phyloP scores from a whole-genome alignment of 1,284 basidiomycete genomes.

The Leccinum griseonigrum region DNA sequence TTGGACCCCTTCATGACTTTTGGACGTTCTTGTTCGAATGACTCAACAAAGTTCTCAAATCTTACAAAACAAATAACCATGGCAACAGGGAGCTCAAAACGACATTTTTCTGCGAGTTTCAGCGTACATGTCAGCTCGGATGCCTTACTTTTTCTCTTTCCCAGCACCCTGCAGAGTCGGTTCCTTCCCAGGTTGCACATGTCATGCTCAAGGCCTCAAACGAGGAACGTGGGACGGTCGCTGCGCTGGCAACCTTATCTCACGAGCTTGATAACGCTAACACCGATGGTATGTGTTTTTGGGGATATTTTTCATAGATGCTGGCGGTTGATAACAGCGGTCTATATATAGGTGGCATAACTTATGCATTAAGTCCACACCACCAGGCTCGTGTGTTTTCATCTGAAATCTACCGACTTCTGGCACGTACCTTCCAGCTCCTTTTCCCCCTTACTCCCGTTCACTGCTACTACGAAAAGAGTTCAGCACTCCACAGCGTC shows the following conservation, averaged over 20 bases:
- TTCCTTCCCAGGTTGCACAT: not conserved
- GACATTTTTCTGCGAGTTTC: constrained; percentile 36
- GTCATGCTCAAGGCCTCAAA: not conserved
- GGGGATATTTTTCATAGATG: too few species aligned
- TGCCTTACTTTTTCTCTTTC: not conserved
- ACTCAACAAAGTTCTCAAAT: constrained; percentile 29
- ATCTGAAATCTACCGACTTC: not conserved
- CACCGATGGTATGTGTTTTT: not conserved
- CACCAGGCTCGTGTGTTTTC: too few species aligned
- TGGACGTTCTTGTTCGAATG: constrained; percentile 29
- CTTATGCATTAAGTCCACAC: not conserved
- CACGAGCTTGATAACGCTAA: not conserved
- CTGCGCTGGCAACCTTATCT: not conserved
- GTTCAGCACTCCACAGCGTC: not conserved
- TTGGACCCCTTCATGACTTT: constrained; percentile 27
- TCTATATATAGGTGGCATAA: not conserved
- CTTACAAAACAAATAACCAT: constrained; percentile 1
- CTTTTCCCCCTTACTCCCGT: too few species aligned
- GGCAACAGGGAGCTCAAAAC: constrained; percentile 30
- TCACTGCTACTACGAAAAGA: not conserved
- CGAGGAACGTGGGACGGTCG: not conserved
- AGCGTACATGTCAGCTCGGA: constrained; percentile 17
- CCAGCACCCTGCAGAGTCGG: not conserved
- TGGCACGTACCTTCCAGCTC: not conserved
- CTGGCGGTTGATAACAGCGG: too few species aligned